Evolutionary conservation across 2,329 filamentous ascomycete species (phyloP), one percentile per base, ranked within the genome.

Genomic region (Exophiala sp.): DNA sequence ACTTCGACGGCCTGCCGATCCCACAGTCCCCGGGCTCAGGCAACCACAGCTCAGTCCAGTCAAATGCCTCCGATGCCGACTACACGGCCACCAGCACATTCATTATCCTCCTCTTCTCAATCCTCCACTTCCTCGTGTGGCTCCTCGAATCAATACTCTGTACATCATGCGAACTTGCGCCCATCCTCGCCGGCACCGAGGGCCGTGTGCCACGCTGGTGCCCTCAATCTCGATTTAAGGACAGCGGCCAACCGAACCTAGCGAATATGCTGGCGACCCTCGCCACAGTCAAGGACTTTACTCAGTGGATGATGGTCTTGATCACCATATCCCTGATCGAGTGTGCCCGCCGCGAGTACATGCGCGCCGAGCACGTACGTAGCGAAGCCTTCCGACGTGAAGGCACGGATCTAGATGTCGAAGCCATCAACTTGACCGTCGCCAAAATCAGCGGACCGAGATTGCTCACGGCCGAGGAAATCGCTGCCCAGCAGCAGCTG

Each of bases 211-310:
- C 59, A 3, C 18, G 24, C 21, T 62, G 59, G 59, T 62, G 59
- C 36, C 57, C 57, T 3, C 59, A 62, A 33, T 62, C 57, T 3
- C 54, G 50, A 8, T 62, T 62, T 44, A 52, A 46, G 34, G 57
- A 62, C 44, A 46, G 46, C 12, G 57, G 56, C 32, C 34, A 47
- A 8, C 48, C 48, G 11, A 40, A 20, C 14, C 49, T 75, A 66
- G 8, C 69, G 72, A 11, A 86, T 82, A 20, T 74, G 79, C 47
- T 79, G 72, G 14, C 83, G 82, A 58, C 76, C 77, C 63, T 78
- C 71, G 18, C 54, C 4, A 48, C 51, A 7, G 59, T 55, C 36
- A 62, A 62, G 38, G 59, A 62, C 36, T 48, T 60, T 32, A 9
- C 56, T 14, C 49, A 59, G 36, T 62, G 59, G 59, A 44, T 16